Evolutionary conservation across 352 stramenopile species (phyloP).

Genomic region (Globisporangium nodosum): DNA sequence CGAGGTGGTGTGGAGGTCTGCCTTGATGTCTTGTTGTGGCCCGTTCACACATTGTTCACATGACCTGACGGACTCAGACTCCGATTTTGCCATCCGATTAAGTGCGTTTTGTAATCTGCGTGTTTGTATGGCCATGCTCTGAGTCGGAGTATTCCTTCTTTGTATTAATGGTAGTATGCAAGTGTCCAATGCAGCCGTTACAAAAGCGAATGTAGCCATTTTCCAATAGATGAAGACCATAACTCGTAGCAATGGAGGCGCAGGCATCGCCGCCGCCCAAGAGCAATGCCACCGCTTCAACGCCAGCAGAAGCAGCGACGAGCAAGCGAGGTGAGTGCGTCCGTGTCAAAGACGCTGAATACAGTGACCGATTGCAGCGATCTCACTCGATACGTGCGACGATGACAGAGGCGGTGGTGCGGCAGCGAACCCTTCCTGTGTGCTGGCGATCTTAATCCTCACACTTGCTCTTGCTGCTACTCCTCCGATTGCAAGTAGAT

Average conservation of each 20-base stretch:
- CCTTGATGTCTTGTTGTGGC: not conserved
- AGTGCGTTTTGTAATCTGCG: too few species aligned
- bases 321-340: slow-evolving; percentile 8
- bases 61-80: not conserved
- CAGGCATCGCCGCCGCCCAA: too few species aligned
- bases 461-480: not conserved
- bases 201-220: not conserved
- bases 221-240: not conserved
- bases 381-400: not conserved
- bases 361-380: too few species aligned
- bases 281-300: too few species aligned
- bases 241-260: too few species aligned
- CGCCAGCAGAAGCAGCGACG: not conserved
- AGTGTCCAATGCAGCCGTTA: slow-evolving; percentile 1
- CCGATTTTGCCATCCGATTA: not conserved
- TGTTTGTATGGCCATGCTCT: not conserved
- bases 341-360: not conserved
- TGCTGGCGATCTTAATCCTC: not conserved
- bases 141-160: not conserved
- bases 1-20: not conserved
- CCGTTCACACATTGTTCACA: too few species aligned
- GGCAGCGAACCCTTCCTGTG: not conserved
- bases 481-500: slow-evolving; percentile 1
- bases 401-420: slow-evolving; percentile 6
- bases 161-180: not conserved